Base-by-base conservation (phyloP, 257 asterid genomes). In the Capsicum baccatum region DNA sequence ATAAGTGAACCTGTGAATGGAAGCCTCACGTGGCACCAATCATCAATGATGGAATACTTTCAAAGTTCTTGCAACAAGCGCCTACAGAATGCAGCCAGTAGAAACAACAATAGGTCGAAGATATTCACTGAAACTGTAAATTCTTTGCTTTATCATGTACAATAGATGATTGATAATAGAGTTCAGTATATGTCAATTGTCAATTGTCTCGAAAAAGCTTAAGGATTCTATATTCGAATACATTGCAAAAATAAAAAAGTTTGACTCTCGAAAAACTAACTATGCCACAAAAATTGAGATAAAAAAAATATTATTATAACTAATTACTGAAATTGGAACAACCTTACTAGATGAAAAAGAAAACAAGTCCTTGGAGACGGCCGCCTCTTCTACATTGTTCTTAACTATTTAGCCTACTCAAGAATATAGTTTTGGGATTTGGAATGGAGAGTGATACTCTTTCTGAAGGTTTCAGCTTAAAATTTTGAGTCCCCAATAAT, bases 61-160 rank as follows among this genome's bases (percentile, higher is more conserved):
- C 99, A 1, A 93, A 87, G 83, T 92, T 90, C 74, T 84, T 91
- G 92, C 95, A 93, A 79, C 98, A 39, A 90, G 83, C 91, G 92
- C 55, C 85, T 89, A 83, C 94, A 89, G 87, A 87, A 81, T 87
- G 87, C 89, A 6, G 90, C 88, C 42, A 84, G 83, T 54, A 89
- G 87, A 66, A 91, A 84, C 60, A 83, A 81, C 35, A 52, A 68
- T 83, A 94, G 89, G 90, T 93, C 92, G 50, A 94, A 93, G 83
- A 88, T 94, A 84, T 94, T 93, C 88, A 91, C 97, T 47, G 97
- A 96, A 76, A 73, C 95, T 1, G 92, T 94, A 8, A 94, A 94
- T 87, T 87, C 89, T 26, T 84, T 88, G 5, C 97, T 95, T 81
- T 92, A 97, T 89, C 94, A 92, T 97, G 98, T 94, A 90, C 70